These are phyloP conservation scores for Helianthus annuus DNA, from an alignment of 129 eudicot genomes.

Conservation along the genomic window DNA sequence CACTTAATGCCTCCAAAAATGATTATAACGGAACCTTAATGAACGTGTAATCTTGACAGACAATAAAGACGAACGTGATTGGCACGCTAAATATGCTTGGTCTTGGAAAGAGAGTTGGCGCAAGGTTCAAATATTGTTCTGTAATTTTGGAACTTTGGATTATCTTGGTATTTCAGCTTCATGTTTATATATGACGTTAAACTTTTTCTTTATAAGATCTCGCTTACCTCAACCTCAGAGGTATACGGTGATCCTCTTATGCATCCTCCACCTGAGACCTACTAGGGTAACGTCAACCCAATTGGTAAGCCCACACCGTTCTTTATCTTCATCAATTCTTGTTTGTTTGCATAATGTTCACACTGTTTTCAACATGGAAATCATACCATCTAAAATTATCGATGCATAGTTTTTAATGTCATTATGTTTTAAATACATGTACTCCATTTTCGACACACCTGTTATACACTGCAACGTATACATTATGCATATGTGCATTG, in stretches of 20 bases:
- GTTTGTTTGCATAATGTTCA: neutral
- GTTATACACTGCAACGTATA: too few species aligned
- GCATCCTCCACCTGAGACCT: conserved; percentile 85
- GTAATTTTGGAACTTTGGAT: neutral
- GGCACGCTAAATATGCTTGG: conserved; percentile 93
- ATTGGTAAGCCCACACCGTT: conserved; percentile 54
- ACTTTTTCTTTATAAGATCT: conserved; percentile 45
- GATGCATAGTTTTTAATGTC: too few species aligned
- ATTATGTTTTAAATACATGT: too few species aligned
- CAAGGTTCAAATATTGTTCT: conserved; percentile 51
- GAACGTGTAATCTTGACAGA: conserved; percentile 44
- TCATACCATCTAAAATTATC: too few species aligned
- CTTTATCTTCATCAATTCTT: neutral
- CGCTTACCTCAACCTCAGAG: conserved; percentile 92
- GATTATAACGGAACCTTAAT: neutral
- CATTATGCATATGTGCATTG: too few species aligned
- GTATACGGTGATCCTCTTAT: conserved; percentile 93
- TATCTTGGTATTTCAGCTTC: neutral
- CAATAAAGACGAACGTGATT: conserved; percentile 91
- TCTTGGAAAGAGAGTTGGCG: conserved; percentile 94
- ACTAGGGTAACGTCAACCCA: conserved; percentile 98
- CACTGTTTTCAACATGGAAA: neutral
- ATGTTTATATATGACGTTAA: conserved; percentile 4
- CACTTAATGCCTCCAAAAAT: neutral
- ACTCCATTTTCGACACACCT: too few species aligned